These are phyloP conservation scores for Apiotrichum gamsii DNA, from an alignment of 1,284 basidiomycete species.

Conservation along the genomic window DNA sequence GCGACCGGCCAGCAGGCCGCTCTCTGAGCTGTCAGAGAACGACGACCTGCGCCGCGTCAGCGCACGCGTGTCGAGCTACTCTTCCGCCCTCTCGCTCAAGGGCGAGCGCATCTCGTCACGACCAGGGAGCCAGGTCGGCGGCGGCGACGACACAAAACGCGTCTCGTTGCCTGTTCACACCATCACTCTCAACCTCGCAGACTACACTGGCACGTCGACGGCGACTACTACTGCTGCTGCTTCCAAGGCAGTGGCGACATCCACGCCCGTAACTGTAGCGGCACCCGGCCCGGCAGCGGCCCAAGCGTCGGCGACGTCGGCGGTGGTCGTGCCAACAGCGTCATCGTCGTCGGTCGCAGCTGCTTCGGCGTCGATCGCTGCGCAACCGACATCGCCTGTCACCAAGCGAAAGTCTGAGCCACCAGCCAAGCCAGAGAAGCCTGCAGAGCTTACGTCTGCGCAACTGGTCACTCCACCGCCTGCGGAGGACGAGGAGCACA, in stretches of 20 bases:
- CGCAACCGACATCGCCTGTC: neutral
- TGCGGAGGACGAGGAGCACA: too few species aligned
- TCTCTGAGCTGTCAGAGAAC: constrained; percentile 21
- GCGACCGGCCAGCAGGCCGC: constrained; percentile 9
- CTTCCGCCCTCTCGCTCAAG: constrained; percentile 15
- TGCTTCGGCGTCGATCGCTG: too few species aligned
- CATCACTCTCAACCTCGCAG: constrained; percentile 40
- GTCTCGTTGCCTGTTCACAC: constrained; percentile 29
- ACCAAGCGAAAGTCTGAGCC: constrained; percentile 7
- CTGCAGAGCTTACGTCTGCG: neutral
- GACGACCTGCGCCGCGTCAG: constrained; percentile 13
- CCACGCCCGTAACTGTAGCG: constrained; percentile 2
- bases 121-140: constrained; percentile 27
- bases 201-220: constrained; percentile 21
- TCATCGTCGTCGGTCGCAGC: too few species aligned
- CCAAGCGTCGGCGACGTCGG: constrained; percentile 5
- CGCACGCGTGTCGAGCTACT: constrained; percentile 16
- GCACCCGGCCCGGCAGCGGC: constrained; percentile 1
- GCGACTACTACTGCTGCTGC: too few species aligned
- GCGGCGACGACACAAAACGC: constrained; percentile 23
- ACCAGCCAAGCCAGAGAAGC: constrained; percentile 4
- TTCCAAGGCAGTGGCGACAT: neutral
- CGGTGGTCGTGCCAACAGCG: too few species aligned
- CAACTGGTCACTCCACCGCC: neutral
- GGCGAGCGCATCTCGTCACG: constrained; percentile 13